Conservation (phyloP, 495 filamentous ascomycete genomes). For the Viridothelium virens region DNA sequence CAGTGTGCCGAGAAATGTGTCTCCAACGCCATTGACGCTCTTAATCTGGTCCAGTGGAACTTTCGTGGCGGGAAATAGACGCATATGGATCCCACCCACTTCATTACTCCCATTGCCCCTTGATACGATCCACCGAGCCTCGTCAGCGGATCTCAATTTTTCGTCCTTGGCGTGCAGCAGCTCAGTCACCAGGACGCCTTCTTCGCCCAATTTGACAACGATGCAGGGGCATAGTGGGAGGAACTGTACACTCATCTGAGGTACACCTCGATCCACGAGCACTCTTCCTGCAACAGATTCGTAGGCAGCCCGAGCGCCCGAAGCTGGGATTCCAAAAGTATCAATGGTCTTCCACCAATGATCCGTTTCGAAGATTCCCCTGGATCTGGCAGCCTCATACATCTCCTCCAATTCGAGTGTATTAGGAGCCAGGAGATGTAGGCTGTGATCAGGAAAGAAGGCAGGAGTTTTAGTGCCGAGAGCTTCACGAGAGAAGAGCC, state of each 20-base stretch:
- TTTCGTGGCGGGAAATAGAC: constrained; percentile 47
- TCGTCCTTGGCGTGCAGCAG: constrained; percentile 57
- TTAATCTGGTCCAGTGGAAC: constrained; percentile 55
- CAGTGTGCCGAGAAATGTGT: constrained; percentile 80
- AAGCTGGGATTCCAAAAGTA: constrained; percentile 57
- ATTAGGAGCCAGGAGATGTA: constrained; percentile 77
- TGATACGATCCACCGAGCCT: constrained; percentile 61
- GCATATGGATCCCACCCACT: constrained; percentile 78
- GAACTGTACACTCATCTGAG: constrained; percentile 76
- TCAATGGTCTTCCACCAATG: constrained; percentile 79
- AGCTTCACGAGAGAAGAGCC: constrained; percentile 48
- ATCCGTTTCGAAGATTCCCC: constrained; percentile 56
- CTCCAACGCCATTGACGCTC: constrained; percentile 89
- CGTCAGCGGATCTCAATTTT: constrained; percentile 51
- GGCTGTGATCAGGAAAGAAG: constrained; percentile 51
- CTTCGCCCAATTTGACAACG: constrained; percentile 70
- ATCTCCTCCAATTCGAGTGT: constrained; percentile 69
- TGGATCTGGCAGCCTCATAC: constrained; percentile 53
- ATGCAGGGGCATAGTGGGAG: constrained; percentile 79
- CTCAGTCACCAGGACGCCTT: constrained; percentile 71
- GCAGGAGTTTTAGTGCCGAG: constrained; percentile 28
- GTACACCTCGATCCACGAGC: constrained; percentile 71
- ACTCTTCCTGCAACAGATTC: constrained; percentile 48
- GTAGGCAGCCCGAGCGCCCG: constrained; percentile 54
- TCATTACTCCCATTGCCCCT: constrained; percentile 41